Base-by-base conservation (phyloP, 1,284 basidiomycete genomes). In the Mycosarcoma maydis region DNA sequence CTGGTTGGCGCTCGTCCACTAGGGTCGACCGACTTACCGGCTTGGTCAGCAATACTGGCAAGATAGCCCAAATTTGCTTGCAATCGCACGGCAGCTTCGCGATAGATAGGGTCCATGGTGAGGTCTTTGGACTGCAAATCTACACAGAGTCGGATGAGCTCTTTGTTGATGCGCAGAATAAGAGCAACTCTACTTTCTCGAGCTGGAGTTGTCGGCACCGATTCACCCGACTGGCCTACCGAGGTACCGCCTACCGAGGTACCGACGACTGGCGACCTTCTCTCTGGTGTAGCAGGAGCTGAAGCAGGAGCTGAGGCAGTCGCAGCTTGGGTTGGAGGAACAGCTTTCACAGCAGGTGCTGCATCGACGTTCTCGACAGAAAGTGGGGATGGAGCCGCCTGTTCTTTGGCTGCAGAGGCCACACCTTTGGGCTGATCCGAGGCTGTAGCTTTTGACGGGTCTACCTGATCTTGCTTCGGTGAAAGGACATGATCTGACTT, bases 141-240 rank as follows among this genome's bases (percentile, higher is more conserved):
- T 16, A 74, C 59, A 29, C 73, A 76, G 27, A 76, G 54, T n/a
- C 73, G 57, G 43, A 76, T 74, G n/a, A 76, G 62, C 56, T 76
- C 73, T 38, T 76, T 73, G 56, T 76, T 76, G 57, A 76, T 74
- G 23, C 73, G 73, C 34, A 76, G 43, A 11, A 76, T 42, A 23
- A 76, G 61, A 16, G 56, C 65, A 0, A 70, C 54, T 24, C 61
- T 55, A 20, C 67, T 54, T 20, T 72, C 70, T 16, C 61, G 54
- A 17, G 42, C 44, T 42, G 65, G 57, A 5, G 60, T 64, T 8
- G 54, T 43, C 19, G 60, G 53, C 38, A 24, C n/a, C n/a, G 45
- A 64, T 13, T 16, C 23, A n/a, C 19, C 26, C 19, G 36, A n/a
- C n/a, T 34, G 36, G 6, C 30, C 41, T 30, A 34, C 29, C 7